phyloP scores from a whole-genome alignment of 106 monocot species.

The Narthecium ossifragum region DNA sequence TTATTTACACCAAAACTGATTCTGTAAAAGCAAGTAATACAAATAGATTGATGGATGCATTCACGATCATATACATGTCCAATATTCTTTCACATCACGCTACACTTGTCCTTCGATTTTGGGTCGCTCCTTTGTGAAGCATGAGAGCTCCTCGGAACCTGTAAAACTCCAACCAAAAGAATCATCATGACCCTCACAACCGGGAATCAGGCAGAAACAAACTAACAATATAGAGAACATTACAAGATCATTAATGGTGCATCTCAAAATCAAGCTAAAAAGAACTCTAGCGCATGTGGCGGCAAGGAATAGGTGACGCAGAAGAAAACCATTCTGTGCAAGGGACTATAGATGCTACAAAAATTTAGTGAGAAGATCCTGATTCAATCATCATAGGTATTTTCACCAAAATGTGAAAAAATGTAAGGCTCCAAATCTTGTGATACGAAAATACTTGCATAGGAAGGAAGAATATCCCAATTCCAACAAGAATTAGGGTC shows the following conservation, averaged over 20 bases:
- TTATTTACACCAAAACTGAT: background rate
- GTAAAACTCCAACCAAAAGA: background rate
- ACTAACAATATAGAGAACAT: background rate
- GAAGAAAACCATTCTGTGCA: background rate
- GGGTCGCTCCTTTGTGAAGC: slow-evolving; percentile 4
- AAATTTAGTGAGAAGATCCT: no score
- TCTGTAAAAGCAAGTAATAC: background rate
- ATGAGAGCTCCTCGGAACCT: slow-evolving; percentile 11
- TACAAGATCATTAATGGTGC: background rate
- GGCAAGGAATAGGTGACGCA: background rate
- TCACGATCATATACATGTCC: background rate
- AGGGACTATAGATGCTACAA: background rate
- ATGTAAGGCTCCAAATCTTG: no score
- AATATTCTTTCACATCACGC: background rate
- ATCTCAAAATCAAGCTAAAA: background rate
- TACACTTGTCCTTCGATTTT: slow-evolving; percentile 4
- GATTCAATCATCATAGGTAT: no score
- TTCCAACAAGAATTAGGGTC: no score
- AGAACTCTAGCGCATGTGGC: no score
- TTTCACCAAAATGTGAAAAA: no score
- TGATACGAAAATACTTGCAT: no score
- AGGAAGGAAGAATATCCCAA: no score
- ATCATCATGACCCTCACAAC: background rate
- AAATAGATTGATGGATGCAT: background rate
- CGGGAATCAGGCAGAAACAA: background rate